A percentile compares a stretch with the other conserved stretches of the same genome.
phyloP scores from a whole-genome alignment of 257 asterid species.

The Solanum bukasovii region DNA sequence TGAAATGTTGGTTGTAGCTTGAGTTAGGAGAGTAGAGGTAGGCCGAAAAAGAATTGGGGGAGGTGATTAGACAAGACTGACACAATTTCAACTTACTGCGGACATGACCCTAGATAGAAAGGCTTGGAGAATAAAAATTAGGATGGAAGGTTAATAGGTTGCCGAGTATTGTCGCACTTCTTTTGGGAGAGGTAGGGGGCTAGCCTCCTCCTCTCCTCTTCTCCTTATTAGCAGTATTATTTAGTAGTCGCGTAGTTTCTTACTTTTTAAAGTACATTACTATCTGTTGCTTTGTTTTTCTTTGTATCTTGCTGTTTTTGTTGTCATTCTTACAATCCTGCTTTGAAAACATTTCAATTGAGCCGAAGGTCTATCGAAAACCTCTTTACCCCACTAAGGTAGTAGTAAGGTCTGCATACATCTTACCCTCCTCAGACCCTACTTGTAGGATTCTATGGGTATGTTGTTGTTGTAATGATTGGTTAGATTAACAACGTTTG shows the following conservation, averaged over 20 bases:
- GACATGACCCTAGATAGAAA: background rate
- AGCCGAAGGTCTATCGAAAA: background rate
- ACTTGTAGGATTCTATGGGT: background rate
- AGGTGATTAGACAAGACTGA: background rate
- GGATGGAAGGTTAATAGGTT: background rate
- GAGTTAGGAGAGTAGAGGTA: background rate
- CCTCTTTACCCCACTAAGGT: background rate
- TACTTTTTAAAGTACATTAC: background rate
- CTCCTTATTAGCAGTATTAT: background rate
- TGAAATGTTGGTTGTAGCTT: background rate
- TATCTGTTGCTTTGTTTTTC: background rate
- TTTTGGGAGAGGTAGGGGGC: background rate
- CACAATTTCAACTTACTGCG: background rate
- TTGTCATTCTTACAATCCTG: background rate
- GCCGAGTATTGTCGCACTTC: background rate
- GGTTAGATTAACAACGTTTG: background rate
- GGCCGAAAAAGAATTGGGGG: background rate
- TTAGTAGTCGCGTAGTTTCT: background rate
- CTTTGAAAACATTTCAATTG: background rate
- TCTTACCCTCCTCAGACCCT: background rate
- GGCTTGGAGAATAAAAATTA: background rate
- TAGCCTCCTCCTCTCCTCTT: background rate
- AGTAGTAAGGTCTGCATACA: background rate
- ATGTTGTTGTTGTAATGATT: background rate
- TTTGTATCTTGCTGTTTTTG: background rate